Evolutionary conservation across 148 eudicot species (phyloP).

Genomic region (Diospyros kaki): DNA sequence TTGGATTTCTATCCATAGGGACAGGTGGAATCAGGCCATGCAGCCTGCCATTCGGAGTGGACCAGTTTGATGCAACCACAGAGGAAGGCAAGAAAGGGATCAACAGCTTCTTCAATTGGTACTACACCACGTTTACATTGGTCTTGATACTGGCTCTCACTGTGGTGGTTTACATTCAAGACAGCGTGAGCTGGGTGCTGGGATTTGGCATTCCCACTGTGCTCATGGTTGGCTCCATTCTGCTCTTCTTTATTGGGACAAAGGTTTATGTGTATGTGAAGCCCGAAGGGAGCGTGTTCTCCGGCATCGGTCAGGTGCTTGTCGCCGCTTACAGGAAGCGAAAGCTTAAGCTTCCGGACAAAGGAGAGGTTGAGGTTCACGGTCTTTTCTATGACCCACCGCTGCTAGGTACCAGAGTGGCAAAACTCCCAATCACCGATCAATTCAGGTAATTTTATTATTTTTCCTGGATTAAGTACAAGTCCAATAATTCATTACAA

Average conservation of each 20-base stretch:
- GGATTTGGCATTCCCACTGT: conserved; percentile 62
- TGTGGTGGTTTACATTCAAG: conserved; percentile 62
- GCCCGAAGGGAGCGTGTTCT: conserved; percentile 64
- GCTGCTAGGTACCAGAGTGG: conserved; percentile 16
- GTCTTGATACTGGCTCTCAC: conserved; percentile 55
- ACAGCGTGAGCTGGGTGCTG: conserved; percentile 59
- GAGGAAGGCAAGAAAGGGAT: conserved; percentile 64
- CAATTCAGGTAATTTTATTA: conserved; percentile 35
- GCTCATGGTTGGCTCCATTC: conserved; percentile 50
- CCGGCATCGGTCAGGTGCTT: conserved; percentile 47
- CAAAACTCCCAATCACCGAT: conserved; percentile 49
- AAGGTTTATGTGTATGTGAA: conserved; percentile 41
- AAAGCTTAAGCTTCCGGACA: conserved; percentile 26
- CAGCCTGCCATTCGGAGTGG: conserved; percentile 72
- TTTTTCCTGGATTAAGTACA: too few species aligned
- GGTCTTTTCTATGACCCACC: conserved; percentile 47
- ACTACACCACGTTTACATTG: conserved; percentile 58
- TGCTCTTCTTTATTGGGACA: conserved; percentile 59
- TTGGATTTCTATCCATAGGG: conserved; percentile 44
- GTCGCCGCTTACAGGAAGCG: conserved; percentile 57
- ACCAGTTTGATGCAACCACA: conserved; percentile 63
- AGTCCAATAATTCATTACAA: too few species aligned
- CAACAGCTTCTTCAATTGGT: conserved; percentile 76
- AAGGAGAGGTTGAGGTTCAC: conserved; percentile 7
- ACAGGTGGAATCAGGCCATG: conserved; percentile 64